Evolutionary conservation across 495 filamentous ascomycete genomes (phyloP), one percentile per base, ranked within the genome.

Genomic region (Xylaria bambusicola): DNA sequence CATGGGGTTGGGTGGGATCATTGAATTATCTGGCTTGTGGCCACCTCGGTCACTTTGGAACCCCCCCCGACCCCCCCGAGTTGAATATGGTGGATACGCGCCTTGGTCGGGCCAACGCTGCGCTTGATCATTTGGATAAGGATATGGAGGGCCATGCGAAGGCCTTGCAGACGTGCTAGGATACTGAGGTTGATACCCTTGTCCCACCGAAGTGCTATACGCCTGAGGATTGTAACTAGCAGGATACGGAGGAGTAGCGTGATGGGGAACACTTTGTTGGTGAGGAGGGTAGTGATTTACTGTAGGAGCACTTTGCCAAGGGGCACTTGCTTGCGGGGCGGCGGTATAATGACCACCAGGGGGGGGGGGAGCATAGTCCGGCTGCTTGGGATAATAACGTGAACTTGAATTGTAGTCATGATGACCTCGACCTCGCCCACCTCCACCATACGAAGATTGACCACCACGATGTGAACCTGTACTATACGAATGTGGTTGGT

Each of bases 201-300:
- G 71, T 36, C 56, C 68, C 5, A 62, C 64, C 27, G 67, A 66
- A 47, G 74, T 67, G 45, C 67, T 66, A 50, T 81, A 82, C 1
- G 73, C 62, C 59, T 80, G 80, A n/a, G 79, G 75, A 9, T 76
- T 77, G 52, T 80, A 84, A 60, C 74, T 81, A 24, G 80, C 72
- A 62, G 80, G 75, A 61, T 83, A 84, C 46, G 73, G 76, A 49
- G 77, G 67, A 20, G 78, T 67, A 42, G 73, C 71, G 18, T 80
- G 64, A 33, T 78, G 73, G 27, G 75, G 66, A 46, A 64, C 53
- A 42, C 50, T 65, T 27, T 69, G 67, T 47, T 75, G 29, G 29
- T 33, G 75, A 36, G 70, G 73, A 58, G 64, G 60, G 15, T 65
- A 59, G 20, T 69, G 62, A 45, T 52, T 45, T 35, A 60, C 36